Evolutionary conservation across 768 basidiomycete genomes (phyloP), one percentile per base, ranked within the genome.

Genomic region (Russula virescens): DNA sequence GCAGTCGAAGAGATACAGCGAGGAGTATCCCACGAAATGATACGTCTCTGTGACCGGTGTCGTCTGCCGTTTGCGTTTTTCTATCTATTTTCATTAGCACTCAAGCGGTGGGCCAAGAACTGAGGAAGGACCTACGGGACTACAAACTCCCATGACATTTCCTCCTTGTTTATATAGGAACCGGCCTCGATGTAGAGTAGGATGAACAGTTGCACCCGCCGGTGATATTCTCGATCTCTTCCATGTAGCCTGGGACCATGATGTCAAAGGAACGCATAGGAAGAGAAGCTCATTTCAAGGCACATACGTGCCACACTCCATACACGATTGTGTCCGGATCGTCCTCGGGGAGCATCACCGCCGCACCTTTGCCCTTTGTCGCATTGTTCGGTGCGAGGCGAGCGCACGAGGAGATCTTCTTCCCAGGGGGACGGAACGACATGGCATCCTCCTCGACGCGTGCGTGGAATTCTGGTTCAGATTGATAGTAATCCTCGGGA

Each of bases 131-230:
- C 92, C 61, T 69, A 97, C 89, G 96, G 74, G 1, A 93, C 78
- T 46, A 86, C 82, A 73, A 98, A 98, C 72, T 98, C 93, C 96
- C 96, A 98, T 1, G 81, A 79, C 25, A 94, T 89, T 71, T 98
- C 96, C 6, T 91, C 91, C 67, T 98, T 96, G 69, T 88, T 84
- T 67, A 99, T 91, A 73, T 94, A 98, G 14, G 91, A 93, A 3
- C 95, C 97, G 13, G 83, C 97, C 71, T 99, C 97, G 69, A 99
- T 94, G 75, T 92, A 98, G 6, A 99, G 78, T 59, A 96, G 72
- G 66, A 98, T 92, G 73, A 97, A 98, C 53, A 98, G 71, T 74
- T 98, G 97, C 89, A 97, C 95, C 58, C 84, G 79, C 19, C 88
- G 81, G 71, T 98, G 96, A 64, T 92, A 94, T 73, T 96, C 93